phyloP scores from a whole-genome alignment of 768 basidiomycete species.

The Exsudoporus frostii region DNA sequence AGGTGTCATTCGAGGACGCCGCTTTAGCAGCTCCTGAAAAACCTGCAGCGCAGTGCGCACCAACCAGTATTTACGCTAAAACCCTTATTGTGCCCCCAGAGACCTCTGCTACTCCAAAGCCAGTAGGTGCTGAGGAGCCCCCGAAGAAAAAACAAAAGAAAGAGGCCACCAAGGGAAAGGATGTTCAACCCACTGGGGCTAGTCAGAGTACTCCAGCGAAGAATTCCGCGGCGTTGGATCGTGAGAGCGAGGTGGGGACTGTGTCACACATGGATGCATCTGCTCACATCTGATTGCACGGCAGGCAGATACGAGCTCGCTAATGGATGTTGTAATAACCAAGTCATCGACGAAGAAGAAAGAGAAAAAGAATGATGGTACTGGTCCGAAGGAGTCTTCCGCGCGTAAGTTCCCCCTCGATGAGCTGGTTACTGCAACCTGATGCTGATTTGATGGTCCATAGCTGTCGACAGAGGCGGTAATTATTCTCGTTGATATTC shows the following conservation, averaged over 20 bases:
- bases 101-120: background rate
- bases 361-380: slow-evolving; percentile 3
- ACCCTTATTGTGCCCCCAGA: background rate
- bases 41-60: background rate
- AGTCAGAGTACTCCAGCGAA: slow-evolving; percentile 5
- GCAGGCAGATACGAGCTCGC: slow-evolving; percentile 5
- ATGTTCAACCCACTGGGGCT: background rate
- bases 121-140: slow-evolving; percentile 1
- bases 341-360: slow-evolving; percentile 5
- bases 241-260: slow-evolving; percentile 11
- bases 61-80: slow-evolving; percentile 18
- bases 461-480: slow-evolving; percentile 8
- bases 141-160: slow-evolving; percentile 21
- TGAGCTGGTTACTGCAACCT: background rate
- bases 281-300: slow-evolving; percentile 2
- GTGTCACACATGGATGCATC: background rate
- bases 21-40: background rate
- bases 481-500: background rate
- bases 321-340: background rate
- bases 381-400: slow-evolving; percentile 1
- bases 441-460: background rate
- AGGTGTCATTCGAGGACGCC: slow-evolving; percentile 9
- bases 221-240: slow-evolving; percentile 3
- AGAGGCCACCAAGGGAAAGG: slow-evolving; percentile 1
- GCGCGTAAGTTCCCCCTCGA: slow-evolving; percentile 8